Evolutionary conservation across 2,329 filamentous ascomycete species (phyloP), one percentile per base, ranked within the genome.

Genomic region (Ophiocordyceps unilateralis): DNA sequence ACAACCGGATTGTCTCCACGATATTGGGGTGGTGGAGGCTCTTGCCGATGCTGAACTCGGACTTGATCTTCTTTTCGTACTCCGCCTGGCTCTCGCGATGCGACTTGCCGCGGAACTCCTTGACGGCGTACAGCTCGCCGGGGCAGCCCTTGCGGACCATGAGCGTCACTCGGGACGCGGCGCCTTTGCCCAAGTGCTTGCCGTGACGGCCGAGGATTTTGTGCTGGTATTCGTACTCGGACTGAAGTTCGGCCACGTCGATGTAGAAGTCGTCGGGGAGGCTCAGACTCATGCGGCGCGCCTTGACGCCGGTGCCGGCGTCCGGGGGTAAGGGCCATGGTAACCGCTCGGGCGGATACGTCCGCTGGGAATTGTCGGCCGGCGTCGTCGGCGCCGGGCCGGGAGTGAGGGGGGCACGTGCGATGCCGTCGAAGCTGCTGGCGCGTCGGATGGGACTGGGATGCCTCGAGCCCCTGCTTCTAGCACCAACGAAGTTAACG

Each of bases 11-110:
- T 0, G 84, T 88, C 59, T 85, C 75, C 48, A 93, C 82, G 51
- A 93, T 83, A 58, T 93, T 93, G 41, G 86, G 84, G 56, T 93
- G 86, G 53, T 86, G 76, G 47, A 88, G 64, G 49, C 82, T 85
- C 65, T 88, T 88, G 46, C 83, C 83, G 49, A 93, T 87, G 58
- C 79, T 85, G 63, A 78, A 94, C 58, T 94, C 87, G 1, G 83
- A 88, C 60, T 89, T 93, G 65, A 93, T 83, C 67, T 93, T 91
- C 61, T 85, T 81, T 50, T 83, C 74, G 58, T 93, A 93, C 41
- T 91, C 83, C 24, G 76, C 71, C 47, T 74, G 67, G 10, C 73
- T 77, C 56, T 93, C 86, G 36, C 71, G 69, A 28, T 72, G 69
- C 30, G 77, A 77, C 58, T 83, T 82, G 49, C 75, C 73, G 11